Evolutionary conservation across 768 basidiomycete species (phyloP).

Genomic region (Sistotremastrum suecicum): DNA sequence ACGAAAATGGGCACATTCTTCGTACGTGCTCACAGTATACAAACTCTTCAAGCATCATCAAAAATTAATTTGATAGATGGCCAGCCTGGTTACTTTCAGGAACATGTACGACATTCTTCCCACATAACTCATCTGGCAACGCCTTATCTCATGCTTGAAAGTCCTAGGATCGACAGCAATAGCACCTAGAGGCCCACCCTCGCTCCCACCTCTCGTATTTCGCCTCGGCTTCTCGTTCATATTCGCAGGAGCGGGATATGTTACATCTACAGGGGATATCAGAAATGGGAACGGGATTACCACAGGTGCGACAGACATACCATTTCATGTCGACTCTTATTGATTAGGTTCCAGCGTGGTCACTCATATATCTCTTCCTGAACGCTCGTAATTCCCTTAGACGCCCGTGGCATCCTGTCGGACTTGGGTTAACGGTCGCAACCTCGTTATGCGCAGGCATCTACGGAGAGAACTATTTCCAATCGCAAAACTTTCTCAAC

Average conservation of each 20-base stretch:
- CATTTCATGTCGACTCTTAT: neutral
- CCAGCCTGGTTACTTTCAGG: conserved; percentile 4
- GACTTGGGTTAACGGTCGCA: conserved; percentile 20
- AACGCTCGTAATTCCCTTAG: conserved; percentile 21
- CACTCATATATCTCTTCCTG: conserved; percentile 29
- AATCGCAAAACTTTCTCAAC: neutral
- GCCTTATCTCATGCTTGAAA: too few relatives aligned
- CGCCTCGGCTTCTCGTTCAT: conserved; percentile 29
- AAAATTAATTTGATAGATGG: neutral
- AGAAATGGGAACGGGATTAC: conserved; percentile 32
- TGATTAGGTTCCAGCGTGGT: conserved; percentile 22
- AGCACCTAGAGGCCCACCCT: conserved; percentile 19
- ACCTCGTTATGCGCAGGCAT: conserved; percentile 12
- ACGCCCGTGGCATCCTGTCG: conserved; percentile 17
- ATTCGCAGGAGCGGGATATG: conserved; percentile 31
- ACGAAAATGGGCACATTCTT: too few relatives aligned
- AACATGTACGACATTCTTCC: neutral
- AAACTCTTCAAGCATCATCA: too few relatives aligned
- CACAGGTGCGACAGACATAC: conserved; percentile 16
- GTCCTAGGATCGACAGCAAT: conserved; percentile 23
- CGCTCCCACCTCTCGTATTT: conserved; percentile 28
- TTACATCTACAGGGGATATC: conserved; percentile 23
- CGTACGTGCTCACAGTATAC: too few relatives aligned
- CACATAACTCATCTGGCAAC: too few relatives aligned
- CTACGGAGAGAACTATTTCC: conserved; percentile 13